Conservation (phyloP, 2,329 filamentous ascomycete species). For the Colletotrichum orbiculare region DNA sequence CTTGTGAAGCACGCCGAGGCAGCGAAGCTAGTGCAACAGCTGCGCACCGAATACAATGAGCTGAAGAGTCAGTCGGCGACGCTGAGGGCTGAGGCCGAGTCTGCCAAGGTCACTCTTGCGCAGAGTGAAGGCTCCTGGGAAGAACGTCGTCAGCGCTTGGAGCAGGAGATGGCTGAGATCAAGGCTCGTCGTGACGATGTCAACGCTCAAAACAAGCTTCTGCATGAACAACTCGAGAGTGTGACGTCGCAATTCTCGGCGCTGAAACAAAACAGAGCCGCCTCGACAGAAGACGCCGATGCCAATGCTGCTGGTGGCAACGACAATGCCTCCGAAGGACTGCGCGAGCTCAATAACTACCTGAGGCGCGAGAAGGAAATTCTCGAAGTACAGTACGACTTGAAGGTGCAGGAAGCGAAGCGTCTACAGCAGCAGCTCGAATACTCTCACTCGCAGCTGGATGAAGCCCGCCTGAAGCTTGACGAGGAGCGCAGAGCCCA, state of each 20-base stretch:
- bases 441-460: conserved; percentile 86
- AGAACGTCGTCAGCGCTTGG: conserved; percentile 81
- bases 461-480: conserved; percentile 88
- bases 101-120: conserved; percentile 79
- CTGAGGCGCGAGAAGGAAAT: conserved; percentile 97
- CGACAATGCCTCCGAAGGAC: conserved; percentile 69
- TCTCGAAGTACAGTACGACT: conserved; percentile 92
- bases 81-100: conserved; percentile 84
- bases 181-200: conserved; percentile 84
- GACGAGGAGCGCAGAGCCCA: conserved; percentile 87
- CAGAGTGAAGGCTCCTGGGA: conserved; percentile 91
- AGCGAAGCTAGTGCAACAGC: conserved; percentile 82
- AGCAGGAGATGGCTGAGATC: conserved; percentile 84
- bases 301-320: conserved; percentile 59
- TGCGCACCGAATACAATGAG: conserved; percentile 84
- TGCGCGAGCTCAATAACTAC: conserved; percentile 92
- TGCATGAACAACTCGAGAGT: conserved; percentile 89
- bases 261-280: conserved; percentile 70
- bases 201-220: conserved; percentile 87
- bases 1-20: conserved; percentile 95
- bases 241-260: conserved; percentile 82
- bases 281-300: conserved; percentile 49
- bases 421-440: conserved; percentile 90
- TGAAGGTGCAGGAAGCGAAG: conserved; percentile 88
- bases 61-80: conserved; percentile 82